Conservation (phyloP, 441 rosid genomes). For the Arabidopsis lyrata region DNA sequence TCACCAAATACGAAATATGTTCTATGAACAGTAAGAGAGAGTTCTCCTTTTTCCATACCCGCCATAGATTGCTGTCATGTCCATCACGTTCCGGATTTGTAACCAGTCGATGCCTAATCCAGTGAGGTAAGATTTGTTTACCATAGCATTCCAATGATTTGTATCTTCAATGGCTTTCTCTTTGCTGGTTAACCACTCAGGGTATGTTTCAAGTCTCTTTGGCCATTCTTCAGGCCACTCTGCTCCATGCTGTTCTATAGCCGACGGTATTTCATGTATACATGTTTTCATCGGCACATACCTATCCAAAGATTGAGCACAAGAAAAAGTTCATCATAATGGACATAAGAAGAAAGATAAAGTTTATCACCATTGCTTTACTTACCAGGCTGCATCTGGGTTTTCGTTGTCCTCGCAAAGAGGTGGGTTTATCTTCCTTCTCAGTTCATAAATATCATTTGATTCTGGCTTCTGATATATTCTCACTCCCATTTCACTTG, state of each 20-base stretch:
- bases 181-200: conserved; percentile 84
- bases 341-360: neutral
- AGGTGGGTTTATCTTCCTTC: conserved; percentile 85
- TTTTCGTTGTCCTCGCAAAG: conserved; percentile 89
- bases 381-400: conserved; percentile 93
- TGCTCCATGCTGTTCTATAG: conserved; percentile 87
- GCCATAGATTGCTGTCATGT: conserved; percentile 95
- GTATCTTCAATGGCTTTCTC: conserved; percentile 66
- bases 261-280: conserved; percentile 77
- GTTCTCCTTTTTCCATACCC: conserved; percentile 60
- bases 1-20: conserved; percentile 1
- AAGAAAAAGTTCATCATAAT: conserved; percentile 1
- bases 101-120: conserved; percentile 93
- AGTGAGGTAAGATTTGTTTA: conserved; percentile 77
- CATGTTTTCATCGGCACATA: conserved; percentile 80
- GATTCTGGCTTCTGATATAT: conserved; percentile 95
- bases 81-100: conserved; percentile 79
- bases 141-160: conserved; percentile 79
- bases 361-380: conserved; percentile 34
- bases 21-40: neutral
- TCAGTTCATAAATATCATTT: conserved; percentile 78
- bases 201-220: conserved; percentile 85
- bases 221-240: conserved; percentile 99
- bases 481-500: conserved; percentile 83
- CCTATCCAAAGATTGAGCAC: conserved; percentile 52